These are phyloP conservation scores for Microdochium paspali DNA, from an alignment of 2,329 filamentous ascomycete species.

Conservation along the genomic window DNA sequence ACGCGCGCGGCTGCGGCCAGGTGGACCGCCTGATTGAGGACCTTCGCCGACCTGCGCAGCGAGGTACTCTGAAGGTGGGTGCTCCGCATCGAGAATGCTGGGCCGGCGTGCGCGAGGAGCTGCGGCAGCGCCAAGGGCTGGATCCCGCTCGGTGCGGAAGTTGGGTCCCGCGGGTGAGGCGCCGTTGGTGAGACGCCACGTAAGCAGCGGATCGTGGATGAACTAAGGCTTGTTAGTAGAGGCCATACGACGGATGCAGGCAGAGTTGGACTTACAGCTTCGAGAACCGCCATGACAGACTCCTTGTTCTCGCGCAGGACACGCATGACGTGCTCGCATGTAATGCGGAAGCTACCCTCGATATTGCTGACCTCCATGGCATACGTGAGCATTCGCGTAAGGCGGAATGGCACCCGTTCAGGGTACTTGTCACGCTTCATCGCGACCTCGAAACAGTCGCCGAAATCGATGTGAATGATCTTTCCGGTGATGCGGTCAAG, in stretches of 20 bases:
- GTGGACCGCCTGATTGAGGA: constrained; percentile 34
- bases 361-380: constrained; percentile 99
- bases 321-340: constrained; percentile 97
- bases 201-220: constrained; percentile 97
- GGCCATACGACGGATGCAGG: not conserved
- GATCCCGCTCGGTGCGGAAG: constrained; percentile 53
- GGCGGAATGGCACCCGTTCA: constrained; percentile 91
- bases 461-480: constrained; percentile 98
- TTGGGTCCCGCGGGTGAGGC: constrained; percentile 56
- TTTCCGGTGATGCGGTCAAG: constrained; percentile 92
- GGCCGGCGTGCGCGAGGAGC: constrained; percentile 48
- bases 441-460: constrained; percentile 97
- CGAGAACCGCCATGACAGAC: constrained; percentile 93
- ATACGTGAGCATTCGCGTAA: constrained; percentile 98
- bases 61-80: constrained; percentile 49
- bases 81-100: constrained; percentile 58
- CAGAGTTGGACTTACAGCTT: constrained; percentile 64
- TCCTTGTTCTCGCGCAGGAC: constrained; percentile 96
- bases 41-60: constrained; percentile 25
- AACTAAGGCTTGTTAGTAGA: constrained; percentile 49
- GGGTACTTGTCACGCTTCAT: constrained; percentile 99
- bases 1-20: constrained; percentile 42
- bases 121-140: constrained; percentile 36
- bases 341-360: constrained; percentile 95
- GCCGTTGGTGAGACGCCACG: constrained; percentile 74